Evolutionary conservation across 2,329 filamentous ascomycete genomes (phyloP).

Genomic region (Pestalotiopsis fici): DNA sequence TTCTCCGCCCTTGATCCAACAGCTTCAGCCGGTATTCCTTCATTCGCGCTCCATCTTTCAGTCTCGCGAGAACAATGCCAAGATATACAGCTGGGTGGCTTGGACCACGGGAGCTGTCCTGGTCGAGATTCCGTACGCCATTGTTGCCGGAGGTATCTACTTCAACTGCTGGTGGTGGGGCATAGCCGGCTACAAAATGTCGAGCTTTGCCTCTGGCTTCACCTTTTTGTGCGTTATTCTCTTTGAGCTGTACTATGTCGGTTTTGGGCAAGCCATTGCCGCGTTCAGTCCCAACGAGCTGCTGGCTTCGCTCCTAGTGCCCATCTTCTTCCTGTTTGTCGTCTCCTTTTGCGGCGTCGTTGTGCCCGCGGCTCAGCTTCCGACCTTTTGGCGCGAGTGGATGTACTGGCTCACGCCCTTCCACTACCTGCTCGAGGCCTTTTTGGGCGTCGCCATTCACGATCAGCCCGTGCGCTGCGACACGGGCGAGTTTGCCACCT

Average conservation of each 20-base stretch:
- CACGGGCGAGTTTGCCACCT: conserved; percentile 61
- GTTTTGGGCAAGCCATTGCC: conserved; percentile 51
- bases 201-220: conserved; percentile 60
- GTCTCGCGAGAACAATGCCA: conserved; percentile 72
- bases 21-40: conserved; percentile 74
- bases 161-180: conserved; percentile 64
- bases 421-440: conserved; percentile 70
- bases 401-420: conserved; percentile 76
- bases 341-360: conserved; percentile 72
- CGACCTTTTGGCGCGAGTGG: conserved; percentile 66
- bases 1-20: conserved; percentile 72
- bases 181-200: conserved; percentile 47
- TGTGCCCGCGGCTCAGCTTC: conserved; percentile 60
- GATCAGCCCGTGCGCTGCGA: conserved; percentile 62
- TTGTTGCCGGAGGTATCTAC: conserved; percentile 67
- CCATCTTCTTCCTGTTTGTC: conserved; percentile 70
- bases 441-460: conserved; percentile 65
- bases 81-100: conserved; percentile 77
- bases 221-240: conserved; percentile 65
- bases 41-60: conserved; percentile 68
- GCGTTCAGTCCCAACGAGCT: conserved; percentile 67
- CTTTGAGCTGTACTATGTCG: conserved; percentile 33
- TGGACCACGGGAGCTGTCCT: conserved; percentile 67
- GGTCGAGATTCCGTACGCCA: conserved; percentile 69
- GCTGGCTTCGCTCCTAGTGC: conserved; percentile 66